Evolutionary conservation across 495 filamentous ascomycete species (phyloP).

Genomic region (Tuber indicum): DNA sequence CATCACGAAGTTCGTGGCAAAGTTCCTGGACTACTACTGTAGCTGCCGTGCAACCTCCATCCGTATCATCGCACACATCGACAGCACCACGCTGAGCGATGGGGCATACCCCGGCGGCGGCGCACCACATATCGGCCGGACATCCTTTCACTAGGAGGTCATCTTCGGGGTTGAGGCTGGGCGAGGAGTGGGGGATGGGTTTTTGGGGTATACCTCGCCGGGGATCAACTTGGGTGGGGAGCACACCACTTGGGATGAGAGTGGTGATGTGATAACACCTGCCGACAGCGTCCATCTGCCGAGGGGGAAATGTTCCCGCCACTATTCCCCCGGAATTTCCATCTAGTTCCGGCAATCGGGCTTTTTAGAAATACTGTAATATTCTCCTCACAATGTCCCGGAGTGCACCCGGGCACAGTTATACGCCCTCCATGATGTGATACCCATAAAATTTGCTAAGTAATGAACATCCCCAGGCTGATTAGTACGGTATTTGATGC

Average conservation of each 20-base stretch:
- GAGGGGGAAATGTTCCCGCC: not conserved
- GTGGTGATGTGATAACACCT: not conserved
- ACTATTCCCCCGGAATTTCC: not conserved
- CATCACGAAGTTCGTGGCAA: conserved; percentile 53
- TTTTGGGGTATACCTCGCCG: too few relatives aligned
- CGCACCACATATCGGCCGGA: too few relatives aligned
- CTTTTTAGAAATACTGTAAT: not conserved
- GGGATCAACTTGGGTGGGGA: too few relatives aligned
- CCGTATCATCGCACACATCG: conserved; percentile 51
- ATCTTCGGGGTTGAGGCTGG: not conserved
- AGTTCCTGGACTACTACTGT: conserved; percentile 56
- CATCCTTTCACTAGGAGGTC: too few relatives aligned
- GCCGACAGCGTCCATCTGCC: not conserved
- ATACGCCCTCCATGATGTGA: not conserved
- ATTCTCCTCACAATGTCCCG: not conserved
- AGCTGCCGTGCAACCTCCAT: conserved; percentile 22
- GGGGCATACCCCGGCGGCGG: too few relatives aligned
- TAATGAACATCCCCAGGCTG: not conserved
- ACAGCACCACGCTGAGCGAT: conserved; percentile 10
- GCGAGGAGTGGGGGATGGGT: not conserved
- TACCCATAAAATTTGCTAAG: not conserved
- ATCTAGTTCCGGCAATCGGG: not conserved
- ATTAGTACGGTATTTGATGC: not conserved
- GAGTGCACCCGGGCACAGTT: too few relatives aligned
- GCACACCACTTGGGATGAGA: not conserved